These are phyloP conservation scores for Phoma sp. DNA, from an alignment of 2,329 filamentous ascomycete genomes.

Conservation along the genomic window DNA sequence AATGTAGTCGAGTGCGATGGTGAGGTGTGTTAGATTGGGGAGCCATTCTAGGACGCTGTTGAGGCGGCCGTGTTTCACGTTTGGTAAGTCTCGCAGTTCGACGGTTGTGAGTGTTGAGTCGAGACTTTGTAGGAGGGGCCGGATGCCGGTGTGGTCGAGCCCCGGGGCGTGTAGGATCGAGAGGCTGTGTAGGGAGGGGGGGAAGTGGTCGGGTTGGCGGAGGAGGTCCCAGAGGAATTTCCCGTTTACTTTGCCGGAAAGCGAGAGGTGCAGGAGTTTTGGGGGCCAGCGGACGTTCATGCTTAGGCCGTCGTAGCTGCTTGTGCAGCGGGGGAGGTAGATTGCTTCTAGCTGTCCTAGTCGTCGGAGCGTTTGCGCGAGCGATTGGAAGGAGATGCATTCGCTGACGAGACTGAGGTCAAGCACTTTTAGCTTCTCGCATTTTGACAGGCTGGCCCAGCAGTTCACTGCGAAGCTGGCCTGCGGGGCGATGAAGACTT, in stretches of 20 bases:
- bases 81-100: slow-evolving; percentile 52
- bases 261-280: slow-evolving; percentile 49
- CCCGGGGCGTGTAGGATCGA: slow-evolving; percentile 54
- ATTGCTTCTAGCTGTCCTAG: slow-evolving; percentile 56
- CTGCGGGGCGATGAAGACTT: slow-evolving; percentile 65
- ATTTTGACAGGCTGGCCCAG: slow-evolving; percentile 65
- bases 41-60: slow-evolving; percentile 52
- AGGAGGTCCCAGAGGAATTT: slow-evolving; percentile 52
- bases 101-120: slow-evolving; percentile 45
- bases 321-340: slow-evolving; percentile 53
- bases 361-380: slow-evolving; percentile 60
- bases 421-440: slow-evolving; percentile 56
- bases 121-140: slow-evolving; percentile 47
- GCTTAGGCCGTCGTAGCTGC: slow-evolving; percentile 34
- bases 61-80: slow-evolving; percentile 48
- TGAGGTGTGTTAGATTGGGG: slow-evolving; percentile 50
- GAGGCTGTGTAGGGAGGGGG: slow-evolving; percentile 36
- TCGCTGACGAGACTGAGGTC: slow-evolving; percentile 63
- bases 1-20: slow-evolving; percentile 58
- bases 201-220: slow-evolving; percentile 38
- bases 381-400: slow-evolving; percentile 55
- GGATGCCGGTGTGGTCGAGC: slow-evolving; percentile 47
- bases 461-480: slow-evolving; percentile 65
- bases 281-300: slow-evolving; percentile 54
- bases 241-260: slow-evolving; percentile 55